Evolutionary conservation across 2,329 filamentous ascomycete genomes (phyloP).

Genomic region (Allantophomopsis cytisporea): DNA sequence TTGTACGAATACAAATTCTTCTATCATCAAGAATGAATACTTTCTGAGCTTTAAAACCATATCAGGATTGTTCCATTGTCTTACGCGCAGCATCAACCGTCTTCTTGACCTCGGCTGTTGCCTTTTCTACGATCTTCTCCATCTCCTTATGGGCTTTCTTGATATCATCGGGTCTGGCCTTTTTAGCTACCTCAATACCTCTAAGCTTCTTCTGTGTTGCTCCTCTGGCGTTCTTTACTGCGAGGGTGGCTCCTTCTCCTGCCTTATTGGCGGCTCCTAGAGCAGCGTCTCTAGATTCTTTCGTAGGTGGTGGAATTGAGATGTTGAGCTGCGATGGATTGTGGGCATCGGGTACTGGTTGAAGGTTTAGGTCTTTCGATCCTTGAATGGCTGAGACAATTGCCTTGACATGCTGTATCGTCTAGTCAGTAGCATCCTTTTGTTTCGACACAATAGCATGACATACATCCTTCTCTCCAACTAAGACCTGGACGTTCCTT

Average conservation of each 20-base stretch:
- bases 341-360: constrained; percentile 29
- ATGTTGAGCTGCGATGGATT: constrained; percentile 36
- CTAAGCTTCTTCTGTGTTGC: constrained; percentile 21
- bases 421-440: constrained; percentile 1
- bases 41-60: background rate
- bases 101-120: constrained; percentile 17
- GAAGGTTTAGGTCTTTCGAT: constrained; percentile 31
- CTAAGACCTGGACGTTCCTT: constrained; percentile 44
- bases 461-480: constrained; percentile 49
- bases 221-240: constrained; percentile 17
- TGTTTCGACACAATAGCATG: background rate
- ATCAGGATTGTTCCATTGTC: constrained; percentile 17
- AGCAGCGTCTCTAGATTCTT: constrained; percentile 31
- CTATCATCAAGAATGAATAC: no score
- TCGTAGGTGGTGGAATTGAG: constrained; percentile 41
- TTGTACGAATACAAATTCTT: no score
- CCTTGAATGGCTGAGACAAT: constrained; percentile 36
- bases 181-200: constrained; percentile 18
- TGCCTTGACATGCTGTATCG: constrained; percentile 35
- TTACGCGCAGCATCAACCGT: constrained; percentile 21
- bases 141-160: constrained; percentile 23
- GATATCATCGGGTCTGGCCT: constrained; percentile 21
- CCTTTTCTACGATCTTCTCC: constrained; percentile 22
- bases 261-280: constrained; percentile 16
- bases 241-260: constrained; percentile 16